Evolutionary conservation across 202 grass and related monocot species (phyloP).

Genomic region (Eragrostis tef): DNA sequence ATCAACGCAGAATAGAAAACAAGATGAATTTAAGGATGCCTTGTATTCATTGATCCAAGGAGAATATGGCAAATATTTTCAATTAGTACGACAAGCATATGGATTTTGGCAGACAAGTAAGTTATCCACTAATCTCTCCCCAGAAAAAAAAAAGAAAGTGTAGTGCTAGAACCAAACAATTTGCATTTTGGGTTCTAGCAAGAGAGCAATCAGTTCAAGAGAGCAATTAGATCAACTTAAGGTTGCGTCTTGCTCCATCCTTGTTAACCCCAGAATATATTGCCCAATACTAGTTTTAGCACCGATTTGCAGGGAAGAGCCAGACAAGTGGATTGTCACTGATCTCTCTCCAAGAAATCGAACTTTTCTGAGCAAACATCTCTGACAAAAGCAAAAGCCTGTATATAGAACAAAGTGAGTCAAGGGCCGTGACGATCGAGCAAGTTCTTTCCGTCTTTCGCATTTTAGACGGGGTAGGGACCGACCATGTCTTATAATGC

Average conservation of each 20-base stretch:
- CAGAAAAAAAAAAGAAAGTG: no score
- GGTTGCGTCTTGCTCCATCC: background rate
- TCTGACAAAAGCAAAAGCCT: background rate
- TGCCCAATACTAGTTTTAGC: background rate
- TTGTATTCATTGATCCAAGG: no score
- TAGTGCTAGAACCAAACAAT: no score
- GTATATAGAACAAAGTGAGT: background rate
- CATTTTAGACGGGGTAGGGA: background rate
- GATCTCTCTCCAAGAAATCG: background rate
- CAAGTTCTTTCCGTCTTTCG: background rate
- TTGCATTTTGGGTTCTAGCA: background rate
- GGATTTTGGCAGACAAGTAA: no score
- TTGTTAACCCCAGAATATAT: background rate
- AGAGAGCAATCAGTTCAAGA: background rate
- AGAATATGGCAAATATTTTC: no score
- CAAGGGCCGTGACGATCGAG: background rate
- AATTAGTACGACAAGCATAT: no score
- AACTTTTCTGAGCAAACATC: background rate
- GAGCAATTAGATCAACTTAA: background rate
- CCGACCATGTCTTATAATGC: background rate
- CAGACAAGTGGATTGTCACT: background rate
- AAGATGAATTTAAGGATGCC: no score
- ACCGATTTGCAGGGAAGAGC: no score
- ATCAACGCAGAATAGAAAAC: no score
- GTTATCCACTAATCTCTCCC: no score